Evolutionary conservation across 148 eudicot genomes (phyloP).

Genomic region (Vaccinium myrtillus): DNA sequence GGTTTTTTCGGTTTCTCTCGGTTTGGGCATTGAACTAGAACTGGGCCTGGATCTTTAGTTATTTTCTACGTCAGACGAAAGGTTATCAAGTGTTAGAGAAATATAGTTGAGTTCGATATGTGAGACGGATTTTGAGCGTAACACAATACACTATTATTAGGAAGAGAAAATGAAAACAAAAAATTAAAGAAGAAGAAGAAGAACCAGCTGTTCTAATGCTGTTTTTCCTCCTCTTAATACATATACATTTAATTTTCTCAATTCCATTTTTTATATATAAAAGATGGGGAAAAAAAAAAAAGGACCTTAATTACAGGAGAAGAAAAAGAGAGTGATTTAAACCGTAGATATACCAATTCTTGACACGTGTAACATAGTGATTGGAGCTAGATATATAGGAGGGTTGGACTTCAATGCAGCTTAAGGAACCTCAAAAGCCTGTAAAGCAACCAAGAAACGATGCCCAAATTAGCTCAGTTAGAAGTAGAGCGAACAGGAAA

Average conservation of each 20-base stretch:
- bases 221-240: not conserved
- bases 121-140: not conserved
- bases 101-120: not conserved
- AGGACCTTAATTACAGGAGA: not conserved
- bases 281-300: not conserved
- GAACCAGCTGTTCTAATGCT: not conserved
- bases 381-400: not conserved
- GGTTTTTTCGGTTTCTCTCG: too few species aligned
- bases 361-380: not conserved
- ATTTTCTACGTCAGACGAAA: not conserved
- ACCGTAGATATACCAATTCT: not conserved
- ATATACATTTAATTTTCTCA: too few species aligned
- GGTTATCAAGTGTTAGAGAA: not conserved
- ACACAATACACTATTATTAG: not conserved
- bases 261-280: not conserved
- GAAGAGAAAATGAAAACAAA: not conserved
- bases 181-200: too few species aligned
- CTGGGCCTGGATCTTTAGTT: too few species aligned
- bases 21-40: too few species aligned
- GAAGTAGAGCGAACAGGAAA: too few species aligned
- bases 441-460: not conserved
- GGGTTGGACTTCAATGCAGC: conserved; percentile 4
- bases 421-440: conserved; percentile 18
- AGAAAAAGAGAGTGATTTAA: not conserved
- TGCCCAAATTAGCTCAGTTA: not conserved